Evolutionary conservation across 805 yeast genomes (phyloP).

Genomic region (Yarrowia keelungensis): DNA sequence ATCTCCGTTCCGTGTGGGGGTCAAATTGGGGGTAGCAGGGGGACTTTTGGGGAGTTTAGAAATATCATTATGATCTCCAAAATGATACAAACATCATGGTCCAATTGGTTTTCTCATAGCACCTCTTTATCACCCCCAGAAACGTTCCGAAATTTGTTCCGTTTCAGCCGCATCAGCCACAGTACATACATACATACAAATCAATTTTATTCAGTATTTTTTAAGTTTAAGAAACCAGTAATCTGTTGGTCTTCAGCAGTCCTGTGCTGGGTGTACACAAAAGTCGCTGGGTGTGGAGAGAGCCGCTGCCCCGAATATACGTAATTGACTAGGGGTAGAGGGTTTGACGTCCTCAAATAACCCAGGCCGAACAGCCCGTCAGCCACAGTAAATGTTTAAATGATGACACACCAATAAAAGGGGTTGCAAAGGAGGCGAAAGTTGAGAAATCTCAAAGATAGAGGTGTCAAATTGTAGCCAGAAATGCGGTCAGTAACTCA

Average conservation of each 20-base stretch:
- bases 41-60: too few species aligned
- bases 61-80: background rate
- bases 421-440: background rate
- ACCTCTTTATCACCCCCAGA: background rate
- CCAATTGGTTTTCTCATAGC: background rate
- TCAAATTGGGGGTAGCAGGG: background rate
- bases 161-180: conserved; percentile 10
- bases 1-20: conserved; percentile 23
- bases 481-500: background rate
- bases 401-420: conserved; percentile 4
- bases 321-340: too few species aligned
- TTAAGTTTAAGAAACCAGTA: too few species aligned
- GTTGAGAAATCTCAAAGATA: too few species aligned
- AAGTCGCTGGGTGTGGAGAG: too few species aligned
- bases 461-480: background rate
- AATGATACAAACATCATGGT: background rate
- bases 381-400: background rate
- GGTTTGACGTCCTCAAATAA: too few species aligned
- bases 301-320: too few species aligned
- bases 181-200: too few species aligned
- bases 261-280: too few species aligned
- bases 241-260: too few species aligned
- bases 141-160: background rate
- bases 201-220: too few species aligned
- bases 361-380: too few species aligned